Evolutionary conservation across 2,329 filamentous ascomycete species (phyloP).

Genomic region (Rachicladosporium sp.): DNA sequence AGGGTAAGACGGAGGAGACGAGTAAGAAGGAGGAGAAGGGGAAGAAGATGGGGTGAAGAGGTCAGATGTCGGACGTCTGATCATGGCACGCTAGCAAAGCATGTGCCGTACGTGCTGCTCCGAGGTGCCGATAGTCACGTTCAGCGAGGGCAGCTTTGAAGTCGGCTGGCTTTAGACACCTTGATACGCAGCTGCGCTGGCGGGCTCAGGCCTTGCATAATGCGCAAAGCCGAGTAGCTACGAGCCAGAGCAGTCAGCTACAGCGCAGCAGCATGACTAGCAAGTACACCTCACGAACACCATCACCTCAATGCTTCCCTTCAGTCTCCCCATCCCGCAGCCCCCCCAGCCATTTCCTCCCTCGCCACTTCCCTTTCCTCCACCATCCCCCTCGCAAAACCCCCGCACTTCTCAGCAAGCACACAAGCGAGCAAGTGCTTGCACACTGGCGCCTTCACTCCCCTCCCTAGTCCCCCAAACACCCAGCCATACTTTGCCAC

Average conservation of each 20-base stretch:
- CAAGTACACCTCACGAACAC: too few species aligned
- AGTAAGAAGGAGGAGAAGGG: slow-evolving; percentile 41
- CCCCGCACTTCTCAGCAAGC: slow-evolving; percentile 53
- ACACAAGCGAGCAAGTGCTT: slow-evolving; percentile 85
- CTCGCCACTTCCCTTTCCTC: slow-evolving; percentile 42
- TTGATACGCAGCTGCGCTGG: too few species aligned
- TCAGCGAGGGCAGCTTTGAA: too few species aligned
- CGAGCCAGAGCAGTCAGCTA: too few species aligned
- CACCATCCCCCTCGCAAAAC: slow-evolving; percentile 44
- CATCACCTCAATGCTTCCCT: not conserved
- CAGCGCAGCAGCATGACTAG: too few species aligned
- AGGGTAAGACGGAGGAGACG: slow-evolving; percentile 28
- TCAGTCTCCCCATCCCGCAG: slow-evolving; percentile 33
- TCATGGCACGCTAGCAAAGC: too few species aligned
- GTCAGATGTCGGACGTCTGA: too few species aligned
- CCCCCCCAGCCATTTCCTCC: slow-evolving; percentile 64
- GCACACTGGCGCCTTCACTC: slow-evolving; percentile 46
- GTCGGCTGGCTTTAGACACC: too few species aligned
- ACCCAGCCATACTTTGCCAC: slow-evolving; percentile 4
- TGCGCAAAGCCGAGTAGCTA: too few species aligned
- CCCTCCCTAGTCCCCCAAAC: slow-evolving; percentile 39
- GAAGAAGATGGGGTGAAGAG: slow-evolving; percentile 35
- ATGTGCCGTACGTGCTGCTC: too few species aligned
- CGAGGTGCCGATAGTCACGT: too few species aligned
- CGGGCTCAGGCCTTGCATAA: too few species aligned